Evolutionary conservation across 108 stramenopile genomes (phyloP).

Genomic region (Fragilaria crotonensis): DNA sequence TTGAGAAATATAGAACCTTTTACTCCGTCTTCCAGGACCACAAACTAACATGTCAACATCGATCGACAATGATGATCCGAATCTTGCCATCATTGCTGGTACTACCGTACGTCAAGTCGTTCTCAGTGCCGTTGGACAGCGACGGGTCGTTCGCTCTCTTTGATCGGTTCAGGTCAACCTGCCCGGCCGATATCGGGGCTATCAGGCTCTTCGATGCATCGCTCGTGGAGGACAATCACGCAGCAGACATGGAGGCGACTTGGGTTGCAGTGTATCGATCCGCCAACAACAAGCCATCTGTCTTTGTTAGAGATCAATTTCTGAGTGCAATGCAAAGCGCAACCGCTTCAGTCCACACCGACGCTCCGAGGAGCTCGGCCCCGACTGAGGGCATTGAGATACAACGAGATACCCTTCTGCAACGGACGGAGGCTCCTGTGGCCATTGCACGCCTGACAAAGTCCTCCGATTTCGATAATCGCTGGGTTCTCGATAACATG

Average conservation of each 20-base stretch:
- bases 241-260: background rate
- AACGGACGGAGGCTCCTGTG: constrained; percentile 41
- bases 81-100: background rate
- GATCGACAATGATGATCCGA: background rate
- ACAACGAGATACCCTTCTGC: constrained; percentile 1
- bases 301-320: constrained; percentile 70
- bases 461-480: constrained; percentile 19
- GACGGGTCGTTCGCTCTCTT: constrained; percentile 20
- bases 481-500: constrained; percentile 60
- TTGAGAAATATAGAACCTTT: too few relatives aligned
- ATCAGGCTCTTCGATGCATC: constrained; percentile 44
- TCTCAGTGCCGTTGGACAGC: background rate
- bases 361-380: background rate
- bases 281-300: constrained; percentile 69
- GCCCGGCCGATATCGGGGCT: constrained; percentile 42
- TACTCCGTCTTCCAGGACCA: too few relatives aligned
- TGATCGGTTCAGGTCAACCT: constrained; percentile 52
- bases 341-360: constrained; percentile 10
- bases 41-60: too few relatives aligned
- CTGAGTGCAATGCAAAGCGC: constrained; percentile 66
- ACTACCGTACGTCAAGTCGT: background rate
- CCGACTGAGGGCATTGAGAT: constrained; percentile 2
- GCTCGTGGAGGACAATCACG: constrained; percentile 11
- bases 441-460: constrained; percentile 60
- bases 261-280: constrained; percentile 81